phyloP scores from a whole-genome alignment of 2,329 filamentous ascomycete species.

The Botrytis sinoallii region DNA sequence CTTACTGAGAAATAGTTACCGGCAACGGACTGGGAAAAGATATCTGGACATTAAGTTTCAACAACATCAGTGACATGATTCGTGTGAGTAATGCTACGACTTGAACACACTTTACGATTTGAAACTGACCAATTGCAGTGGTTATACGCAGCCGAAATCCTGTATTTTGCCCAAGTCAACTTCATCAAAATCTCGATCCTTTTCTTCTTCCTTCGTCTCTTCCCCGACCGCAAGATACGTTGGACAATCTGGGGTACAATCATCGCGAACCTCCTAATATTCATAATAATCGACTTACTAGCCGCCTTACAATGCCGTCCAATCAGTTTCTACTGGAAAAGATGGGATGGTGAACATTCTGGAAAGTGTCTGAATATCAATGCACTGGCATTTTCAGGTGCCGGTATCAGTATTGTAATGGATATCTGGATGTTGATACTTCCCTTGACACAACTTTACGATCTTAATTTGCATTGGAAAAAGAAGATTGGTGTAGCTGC shows the following conservation, averaged over 20 bases:
- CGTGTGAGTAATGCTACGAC: conserved; percentile 17
- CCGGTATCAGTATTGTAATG: conserved; percentile 49
- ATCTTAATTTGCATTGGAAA: conserved; percentile 45
- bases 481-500: conserved; percentile 47
- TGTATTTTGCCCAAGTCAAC: conserved; percentile 24
- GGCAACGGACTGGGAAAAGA: conserved; percentile 23
- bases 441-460: conserved; percentile 46
- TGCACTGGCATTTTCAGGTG: conserved; percentile 49
- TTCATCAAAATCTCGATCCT: conserved; percentile 24
- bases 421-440: conserved; percentile 52
- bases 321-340: conserved; percentile 51
- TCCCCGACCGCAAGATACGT: conserved; percentile 21
- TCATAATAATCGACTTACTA: conserved; percentile 22
- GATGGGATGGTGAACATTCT: conserved; percentile 47
- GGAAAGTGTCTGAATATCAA: conserved; percentile 52
- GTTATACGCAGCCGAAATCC: conserved; percentile 24
- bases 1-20: conserved; percentile 18
- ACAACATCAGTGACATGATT: conserved; percentile 22
- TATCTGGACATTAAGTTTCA: conserved; percentile 24
- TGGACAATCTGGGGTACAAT: conserved; percentile 16
- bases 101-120: background rate
- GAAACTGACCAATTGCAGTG: conserved; percentile 18
- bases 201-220: conserved; percentile 27
- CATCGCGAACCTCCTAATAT: conserved; percentile 15
- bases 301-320: conserved; percentile 46